phyloP scores from a whole-genome alignment of 2,329 filamentous ascomycete species.

The Alternaria conjuncta region DNA sequence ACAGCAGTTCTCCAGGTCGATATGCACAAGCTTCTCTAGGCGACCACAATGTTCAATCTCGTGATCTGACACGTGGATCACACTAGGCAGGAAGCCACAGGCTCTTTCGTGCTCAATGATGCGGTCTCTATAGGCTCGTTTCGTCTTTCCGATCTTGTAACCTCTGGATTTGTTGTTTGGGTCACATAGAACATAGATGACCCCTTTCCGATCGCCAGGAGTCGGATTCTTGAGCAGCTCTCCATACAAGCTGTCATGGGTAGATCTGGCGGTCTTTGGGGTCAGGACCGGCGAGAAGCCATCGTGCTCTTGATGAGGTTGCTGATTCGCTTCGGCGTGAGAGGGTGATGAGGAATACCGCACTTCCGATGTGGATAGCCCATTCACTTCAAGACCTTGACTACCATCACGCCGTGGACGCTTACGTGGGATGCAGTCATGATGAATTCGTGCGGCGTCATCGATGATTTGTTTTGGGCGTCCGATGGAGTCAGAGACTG shows the following conservation, averaged over 20 bases:
- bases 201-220: neutral
- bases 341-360: neutral
- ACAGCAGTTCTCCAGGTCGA: slow-evolving; percentile 1
- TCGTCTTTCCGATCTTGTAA: slow-evolving; percentile 18
- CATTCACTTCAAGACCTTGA: neutral
- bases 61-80: neutral
- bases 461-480: neutral
- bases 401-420: neutral
- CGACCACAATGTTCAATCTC: slow-evolving; percentile 1
- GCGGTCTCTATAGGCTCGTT: neutral
- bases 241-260: neutral
- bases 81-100: neutral
- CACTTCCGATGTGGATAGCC: neutral
- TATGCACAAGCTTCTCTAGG: slow-evolving; percentile 8
- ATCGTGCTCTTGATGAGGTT: neutral
- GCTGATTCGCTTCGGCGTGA: neutral
- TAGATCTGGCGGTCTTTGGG: neutral
- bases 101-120: slow-evolving; percentile 1
- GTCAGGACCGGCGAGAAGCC: neutral
- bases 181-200: slow-evolving; percentile 13
- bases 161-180: neutral
- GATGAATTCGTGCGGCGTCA: neutral
- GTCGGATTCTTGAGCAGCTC: neutral
- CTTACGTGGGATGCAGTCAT: neutral
- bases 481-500: neutral